phyloP scores from a whole-genome alignment of 371 early-diverging fungal genomes.

The Mortierella sp. region DNA sequence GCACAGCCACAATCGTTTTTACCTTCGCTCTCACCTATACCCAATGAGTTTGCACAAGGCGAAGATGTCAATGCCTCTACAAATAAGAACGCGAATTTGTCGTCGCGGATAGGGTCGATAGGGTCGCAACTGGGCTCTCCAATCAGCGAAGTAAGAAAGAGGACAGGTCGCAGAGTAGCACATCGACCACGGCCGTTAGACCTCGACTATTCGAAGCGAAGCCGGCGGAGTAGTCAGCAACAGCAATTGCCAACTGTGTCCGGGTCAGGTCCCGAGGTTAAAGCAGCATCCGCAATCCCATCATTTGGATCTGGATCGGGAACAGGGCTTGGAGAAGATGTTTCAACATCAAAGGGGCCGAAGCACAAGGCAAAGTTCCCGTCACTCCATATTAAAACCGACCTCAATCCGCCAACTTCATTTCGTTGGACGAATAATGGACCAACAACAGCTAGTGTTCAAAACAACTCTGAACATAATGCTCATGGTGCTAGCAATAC shows the following conservation, averaged over 20 bases:
- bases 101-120: conserved; percentile 45
- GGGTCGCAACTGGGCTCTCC: conserved; percentile 46
- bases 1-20: conserved; percentile 14
- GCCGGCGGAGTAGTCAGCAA: conserved; percentile 10
- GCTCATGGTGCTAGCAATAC: neutral
- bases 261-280: conserved; percentile 14
- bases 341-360: conserved; percentile 3
- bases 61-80: conserved; percentile 22
- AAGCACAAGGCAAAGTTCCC: conserved; percentile 34
- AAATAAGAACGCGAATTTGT: conserved; percentile 13
- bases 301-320: conserved; percentile 9
- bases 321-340: conserved; percentile 6
- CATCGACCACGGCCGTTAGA: conserved; percentile 49
- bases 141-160: conserved; percentile 37
- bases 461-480: neutral
- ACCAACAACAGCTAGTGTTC: neutral
- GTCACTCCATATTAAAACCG: conserved; percentile 46
- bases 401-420: conserved; percentile 18
- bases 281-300: conserved; percentile 9
- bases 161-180: conserved; percentile 36
- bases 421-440: conserved; percentile 14
- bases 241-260: neutral
- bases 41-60: conserved; percentile 33
- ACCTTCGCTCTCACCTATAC: neutral
- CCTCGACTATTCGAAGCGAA: conserved; percentile 26